A percentile compares a stretch with the other conserved stretches of the same genome.
These are phyloP conservation scores for Hibiscus tridactylites DNA, from an alignment of 345 rosid species.

Conservation along the genomic window DNA sequence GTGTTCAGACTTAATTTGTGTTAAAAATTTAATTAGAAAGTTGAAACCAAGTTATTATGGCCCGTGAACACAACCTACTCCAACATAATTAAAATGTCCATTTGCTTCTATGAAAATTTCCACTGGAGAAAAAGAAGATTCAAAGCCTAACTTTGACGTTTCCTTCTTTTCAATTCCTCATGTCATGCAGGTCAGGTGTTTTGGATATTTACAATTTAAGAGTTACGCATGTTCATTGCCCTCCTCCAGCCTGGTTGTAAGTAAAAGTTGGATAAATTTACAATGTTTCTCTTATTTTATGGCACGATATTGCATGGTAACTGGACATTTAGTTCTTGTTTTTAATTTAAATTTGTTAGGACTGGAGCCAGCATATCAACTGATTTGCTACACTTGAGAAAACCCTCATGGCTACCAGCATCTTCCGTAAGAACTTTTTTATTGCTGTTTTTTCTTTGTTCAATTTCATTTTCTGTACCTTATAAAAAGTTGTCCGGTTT, in stretches of 20 bases:
- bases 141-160: not conserved
- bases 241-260: conserved; percentile 97
- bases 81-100: not conserved
- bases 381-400: conserved; percentile 43
- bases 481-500: not conserved
- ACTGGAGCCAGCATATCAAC: conserved; percentile 32
- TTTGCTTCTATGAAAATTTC: not conserved
- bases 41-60: not conserved
- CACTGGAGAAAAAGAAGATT: conserved; percentile 1
- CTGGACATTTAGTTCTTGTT: not conserved
- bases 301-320: not conserved
- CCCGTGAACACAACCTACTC: not conserved
- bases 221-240: conserved; percentile 93
- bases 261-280: conserved; percentile 25
- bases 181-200: conserved; percentile 77
- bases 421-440: conserved; percentile 50
- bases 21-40: not conserved
- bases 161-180: conserved; percentile 4
- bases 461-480: not conserved
- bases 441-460: not conserved
- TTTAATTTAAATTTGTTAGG: conserved; percentile 32
- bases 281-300: not conserved
- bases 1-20: not conserved
- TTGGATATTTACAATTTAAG: conserved; percentile 47
- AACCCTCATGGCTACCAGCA: conserved; percentile 80